A percentile compares a stretch with the other conserved stretches of the same genome.
phyloP scores from a whole-genome alignment of 306 rosid species.

The Begonia masoniana region DNA sequence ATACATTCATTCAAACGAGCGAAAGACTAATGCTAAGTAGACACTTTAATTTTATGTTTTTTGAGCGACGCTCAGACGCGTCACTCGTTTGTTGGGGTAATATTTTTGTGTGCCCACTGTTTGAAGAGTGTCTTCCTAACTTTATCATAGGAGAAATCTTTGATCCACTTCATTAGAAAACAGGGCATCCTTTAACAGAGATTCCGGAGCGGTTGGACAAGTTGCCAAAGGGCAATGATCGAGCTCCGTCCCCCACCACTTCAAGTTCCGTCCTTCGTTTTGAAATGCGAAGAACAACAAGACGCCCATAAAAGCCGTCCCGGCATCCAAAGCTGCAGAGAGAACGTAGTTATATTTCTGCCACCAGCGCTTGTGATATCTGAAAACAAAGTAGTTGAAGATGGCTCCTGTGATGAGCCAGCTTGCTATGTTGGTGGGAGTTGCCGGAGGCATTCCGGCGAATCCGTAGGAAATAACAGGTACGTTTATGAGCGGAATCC shows the following conservation, averaged over 20 bases:
- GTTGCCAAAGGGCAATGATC: constrained; percentile 90
- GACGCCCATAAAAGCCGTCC: constrained; percentile 96
- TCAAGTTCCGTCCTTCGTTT: constrained; percentile 40
- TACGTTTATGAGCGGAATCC: constrained; percentile 81
- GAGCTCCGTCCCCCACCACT: constrained; percentile 79
- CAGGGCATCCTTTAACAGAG: constrained; percentile 61
- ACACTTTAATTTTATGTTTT: too few species aligned
- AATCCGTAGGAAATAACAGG: constrained; percentile 89
- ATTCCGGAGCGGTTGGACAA: constrained; percentile 94
- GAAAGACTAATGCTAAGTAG: too few species aligned
- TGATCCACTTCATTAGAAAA: constrained; percentile 24
- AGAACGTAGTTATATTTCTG: constrained; percentile 87
- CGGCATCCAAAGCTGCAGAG: constrained; percentile 91
- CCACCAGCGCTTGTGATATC: constrained; percentile 86
- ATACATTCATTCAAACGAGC: too few species aligned
- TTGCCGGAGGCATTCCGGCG: constrained; percentile 98
- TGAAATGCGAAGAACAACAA: constrained; percentile 69
- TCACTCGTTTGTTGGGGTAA: too few species aligned
- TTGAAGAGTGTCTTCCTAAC: too few species aligned
- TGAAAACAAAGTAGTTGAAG: constrained; percentile 84
- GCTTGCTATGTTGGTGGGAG: constrained; percentile 91
- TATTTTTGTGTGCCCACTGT: too few species aligned
- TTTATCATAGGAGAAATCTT: too few species aligned
- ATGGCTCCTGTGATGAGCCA: constrained; percentile 86
- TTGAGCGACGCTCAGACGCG: too few species aligned